Evolutionary conservation across 345 rosid genomes (phyloP), one percentile per base, ranked within the genome.

Genomic region (Anacardium occidentale): DNA sequence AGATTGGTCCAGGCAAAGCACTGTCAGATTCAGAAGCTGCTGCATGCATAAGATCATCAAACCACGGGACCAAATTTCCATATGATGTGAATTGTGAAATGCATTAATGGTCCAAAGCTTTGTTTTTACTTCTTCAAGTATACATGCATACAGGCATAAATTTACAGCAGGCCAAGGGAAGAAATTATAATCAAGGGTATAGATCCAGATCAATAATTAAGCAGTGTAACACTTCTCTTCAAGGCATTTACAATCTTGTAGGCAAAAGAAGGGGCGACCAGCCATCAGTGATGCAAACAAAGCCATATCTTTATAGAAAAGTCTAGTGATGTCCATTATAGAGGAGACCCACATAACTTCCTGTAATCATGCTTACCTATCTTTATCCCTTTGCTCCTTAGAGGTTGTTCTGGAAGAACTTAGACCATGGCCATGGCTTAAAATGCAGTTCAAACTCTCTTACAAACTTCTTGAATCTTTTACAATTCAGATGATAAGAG

Each of bases 341-440:
- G 6, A 54, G 18, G 52, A 51, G 62, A 78, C 63, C 75, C 66
- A 51, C 71, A 50, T 48, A 40, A 73, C 56, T 50, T 57, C 68
- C 64, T 66, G 63, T 48, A 68, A 78, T 78, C 57, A 78, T 74
- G 50, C 22, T n/a, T n/a, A n/a, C n/a, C 3, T 22, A 20, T 22
- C 53, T 26, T 22, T 45, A 42, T 52, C n/a, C n/a, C n/a, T n/a
- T n/a, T n/a, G n/a, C n/a, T n/a, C n/a, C n/a, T n/a, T n/a, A n/a
- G n/a, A n/a, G n/a, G n/a, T n/a, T n/a, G n/a, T n/a, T n/a, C n/a
- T n/a, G n/a, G n/a, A n/a, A n/a, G n/a, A n/a, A n/a, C n/a, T n/a
- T n/a, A n/a, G n/a, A n/a, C n/a, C n/a, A n/a, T n/a, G n/a, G n/a
- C n/a, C n/a, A n/a, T n/a, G n/a, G n/a, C n/a, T n/a, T n/a, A n/a